These are phyloP conservation scores for Colletotrichum cuscutae DNA, from an alignment of 2,329 filamentous ascomycete genomes.

Conservation along the genomic window DNA sequence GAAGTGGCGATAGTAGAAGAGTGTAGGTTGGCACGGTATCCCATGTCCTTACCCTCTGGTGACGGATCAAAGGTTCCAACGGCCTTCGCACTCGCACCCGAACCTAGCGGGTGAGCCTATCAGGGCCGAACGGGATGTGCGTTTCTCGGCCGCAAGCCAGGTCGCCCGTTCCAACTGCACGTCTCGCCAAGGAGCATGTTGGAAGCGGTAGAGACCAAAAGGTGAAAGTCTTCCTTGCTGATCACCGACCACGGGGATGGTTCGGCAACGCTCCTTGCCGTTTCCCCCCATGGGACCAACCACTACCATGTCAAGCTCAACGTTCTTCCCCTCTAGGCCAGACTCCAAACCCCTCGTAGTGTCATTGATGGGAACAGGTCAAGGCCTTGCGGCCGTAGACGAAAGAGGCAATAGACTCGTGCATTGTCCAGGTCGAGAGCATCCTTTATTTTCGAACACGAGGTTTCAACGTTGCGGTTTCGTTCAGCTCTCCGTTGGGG, in stretches of 20 bases:
- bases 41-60: neutral
- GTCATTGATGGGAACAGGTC: neutral
- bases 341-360: neutral
- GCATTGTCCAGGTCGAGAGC: neutral
- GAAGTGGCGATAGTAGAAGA: neutral
- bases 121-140: neutral
- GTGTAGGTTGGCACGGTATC: neutral
- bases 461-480: neutral
- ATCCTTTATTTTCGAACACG: conserved; percentile 27
- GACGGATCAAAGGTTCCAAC: neutral
- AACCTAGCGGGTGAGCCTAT: neutral
- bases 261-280: neutral
- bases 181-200: neutral
- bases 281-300: neutral
- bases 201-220: neutral
- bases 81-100: neutral
- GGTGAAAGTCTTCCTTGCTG: neutral
- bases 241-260: neutral
- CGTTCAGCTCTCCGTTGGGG: conserved; percentile 17
- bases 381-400: neutral
- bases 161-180: neutral
- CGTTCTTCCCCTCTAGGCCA: no score
- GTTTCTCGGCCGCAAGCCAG: neutral
- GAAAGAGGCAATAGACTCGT: neutral
- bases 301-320: neutral